phyloP scores from a whole-genome alignment of 805 yeast genomes.

The Teunomyces stri region DNA sequence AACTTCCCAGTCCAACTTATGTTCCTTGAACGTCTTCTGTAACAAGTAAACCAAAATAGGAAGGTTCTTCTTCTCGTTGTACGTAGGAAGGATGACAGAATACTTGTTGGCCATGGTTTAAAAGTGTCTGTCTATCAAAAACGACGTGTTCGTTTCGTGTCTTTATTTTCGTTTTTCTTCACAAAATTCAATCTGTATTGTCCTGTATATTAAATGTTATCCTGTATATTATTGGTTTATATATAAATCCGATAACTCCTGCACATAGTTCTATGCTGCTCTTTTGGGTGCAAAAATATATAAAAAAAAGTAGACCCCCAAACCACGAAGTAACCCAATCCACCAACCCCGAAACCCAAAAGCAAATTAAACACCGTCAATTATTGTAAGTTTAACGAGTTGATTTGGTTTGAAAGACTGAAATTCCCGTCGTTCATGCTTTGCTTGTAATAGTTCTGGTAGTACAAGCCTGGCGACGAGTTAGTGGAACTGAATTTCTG shows the following conservation, averaged over 20 bases:
- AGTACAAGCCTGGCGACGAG: constrained; percentile 24
- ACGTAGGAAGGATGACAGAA: constrained; percentile 74
- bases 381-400: constrained; percentile 31
- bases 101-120: constrained; percentile 45
- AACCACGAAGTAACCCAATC: neutral
- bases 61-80: constrained; percentile 62
- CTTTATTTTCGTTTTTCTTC: too few species aligned
- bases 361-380: neutral
- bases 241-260: too few species aligned
- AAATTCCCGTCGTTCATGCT: constrained; percentile 2
- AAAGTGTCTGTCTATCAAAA: neutral
- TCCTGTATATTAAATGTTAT: neutral
- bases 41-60: constrained; percentile 70
- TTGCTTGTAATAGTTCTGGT: constrained; percentile 9
- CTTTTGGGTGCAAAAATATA: too few species aligned
- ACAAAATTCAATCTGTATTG: too few species aligned
- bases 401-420: constrained; percentile 30
- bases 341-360: constrained; percentile 3
- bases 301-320: too few species aligned
- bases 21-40: constrained; percentile 61
- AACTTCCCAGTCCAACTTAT: constrained; percentile 69
- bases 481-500: constrained; percentile 6
- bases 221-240: too few species aligned
- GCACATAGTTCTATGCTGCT: too few species aligned
- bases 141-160: neutral